phyloP scores from a whole-genome alignment of 352 stramenopile genomes.

The Blastocystis sp. region DNA sequence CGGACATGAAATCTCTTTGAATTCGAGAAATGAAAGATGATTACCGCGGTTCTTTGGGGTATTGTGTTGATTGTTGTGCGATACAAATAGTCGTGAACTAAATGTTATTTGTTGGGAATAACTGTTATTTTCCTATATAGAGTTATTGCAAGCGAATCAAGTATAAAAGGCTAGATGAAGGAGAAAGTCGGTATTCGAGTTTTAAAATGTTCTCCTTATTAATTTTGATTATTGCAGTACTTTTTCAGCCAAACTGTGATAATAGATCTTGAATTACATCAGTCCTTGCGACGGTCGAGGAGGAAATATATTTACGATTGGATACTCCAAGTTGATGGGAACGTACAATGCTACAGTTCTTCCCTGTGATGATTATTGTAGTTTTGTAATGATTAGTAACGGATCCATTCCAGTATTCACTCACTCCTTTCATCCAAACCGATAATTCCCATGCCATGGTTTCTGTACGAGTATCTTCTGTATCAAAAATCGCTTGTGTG shows the following conservation, averaged over 20 bases:
- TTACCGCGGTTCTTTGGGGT: background rate
- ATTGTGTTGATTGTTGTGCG: background rate
- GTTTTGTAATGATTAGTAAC: background rate
- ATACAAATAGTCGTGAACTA: background rate
- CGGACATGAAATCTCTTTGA: background rate
- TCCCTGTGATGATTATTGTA: background rate
- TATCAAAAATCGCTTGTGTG: constrained; percentile 26
- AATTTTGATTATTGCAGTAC: constrained; percentile 7
- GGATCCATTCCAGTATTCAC: background rate
- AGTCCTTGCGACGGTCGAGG: constrained; percentile 37
- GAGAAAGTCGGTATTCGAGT: background rate
- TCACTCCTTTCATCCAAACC: background rate
- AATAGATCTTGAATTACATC: constrained; percentile 51
- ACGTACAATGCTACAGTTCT: constrained; percentile 33
- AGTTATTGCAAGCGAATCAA: background rate
- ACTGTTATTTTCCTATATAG: background rate
- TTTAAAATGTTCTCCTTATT: background rate
- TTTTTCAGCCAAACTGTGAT: background rate
- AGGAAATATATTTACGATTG: constrained; percentile 51
- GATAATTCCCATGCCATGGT: background rate
- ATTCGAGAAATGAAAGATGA: background rate
- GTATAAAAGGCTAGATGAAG: constrained; percentile 21
- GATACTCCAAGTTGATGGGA: constrained; percentile 1
- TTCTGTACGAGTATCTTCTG: background rate
- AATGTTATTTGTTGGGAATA: background rate